These are phyloP conservation scores for Diaporthe amygdali DNA, from an alignment of 2,329 filamentous ascomycete genomes.

Conservation along the genomic window DNA sequence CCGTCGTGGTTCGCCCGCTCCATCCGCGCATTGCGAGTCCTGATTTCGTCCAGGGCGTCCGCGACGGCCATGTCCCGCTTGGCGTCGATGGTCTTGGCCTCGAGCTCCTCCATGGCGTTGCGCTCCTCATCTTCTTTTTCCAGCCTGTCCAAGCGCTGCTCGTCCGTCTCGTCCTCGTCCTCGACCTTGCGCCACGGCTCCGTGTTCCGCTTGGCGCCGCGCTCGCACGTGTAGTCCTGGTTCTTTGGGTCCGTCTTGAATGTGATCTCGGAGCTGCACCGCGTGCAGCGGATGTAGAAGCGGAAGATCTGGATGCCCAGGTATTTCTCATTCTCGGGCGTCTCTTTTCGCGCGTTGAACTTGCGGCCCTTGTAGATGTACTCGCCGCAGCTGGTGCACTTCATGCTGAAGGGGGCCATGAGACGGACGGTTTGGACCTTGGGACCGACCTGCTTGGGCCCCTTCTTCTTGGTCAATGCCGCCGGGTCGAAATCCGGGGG, in stretches of 20 bases:
- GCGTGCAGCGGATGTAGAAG: conserved; percentile 90
- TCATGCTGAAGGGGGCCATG: conserved; percentile 88
- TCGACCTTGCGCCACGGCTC: conserved; percentile 82
- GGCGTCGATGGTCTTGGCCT: conserved; percentile 91
- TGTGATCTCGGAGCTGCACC: conserved; percentile 85
- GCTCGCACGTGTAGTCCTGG: conserved; percentile 77
- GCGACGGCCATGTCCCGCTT: conserved; percentile 96
- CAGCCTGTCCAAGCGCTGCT: conserved; percentile 83
- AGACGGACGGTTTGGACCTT: conserved; percentile 86
- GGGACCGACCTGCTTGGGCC: conserved; percentile 74
- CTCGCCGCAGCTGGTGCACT: conserved; percentile 68
- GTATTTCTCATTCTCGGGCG: conserved; percentile 85
- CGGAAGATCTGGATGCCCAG: conserved; percentile 85
- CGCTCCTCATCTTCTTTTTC: conserved; percentile 75
- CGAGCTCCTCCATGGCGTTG: conserved; percentile 93
- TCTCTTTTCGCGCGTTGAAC: conserved; percentile 95
- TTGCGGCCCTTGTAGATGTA: conserved; percentile 91
- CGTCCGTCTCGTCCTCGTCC: conserved; percentile 76
- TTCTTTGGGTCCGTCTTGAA: conserved; percentile 96
- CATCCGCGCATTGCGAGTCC: conserved; percentile 86
- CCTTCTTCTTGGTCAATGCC: conserved; percentile 73
- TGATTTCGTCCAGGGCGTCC: conserved; percentile 93
- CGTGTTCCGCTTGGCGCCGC: conserved; percentile 89
- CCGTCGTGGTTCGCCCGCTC: conserved; percentile 76
- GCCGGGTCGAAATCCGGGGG: conserved; percentile 89